Percentiles rank a stretch among this genome's conserved stretches.
phyloP scores from a whole-genome alignment of 257 asterid genomes.

The Echites panduratus region DNA sequence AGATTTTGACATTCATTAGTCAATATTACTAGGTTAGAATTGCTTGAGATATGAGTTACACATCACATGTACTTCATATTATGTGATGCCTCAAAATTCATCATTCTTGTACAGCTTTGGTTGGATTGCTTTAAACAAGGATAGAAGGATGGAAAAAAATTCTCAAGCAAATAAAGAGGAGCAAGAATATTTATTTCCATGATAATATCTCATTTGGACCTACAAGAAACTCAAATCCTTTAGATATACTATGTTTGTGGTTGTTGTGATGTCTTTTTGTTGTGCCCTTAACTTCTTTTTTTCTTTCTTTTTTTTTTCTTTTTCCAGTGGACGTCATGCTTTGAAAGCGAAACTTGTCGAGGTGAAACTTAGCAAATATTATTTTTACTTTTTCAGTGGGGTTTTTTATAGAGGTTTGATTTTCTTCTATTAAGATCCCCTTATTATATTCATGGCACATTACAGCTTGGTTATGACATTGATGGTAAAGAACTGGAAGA shows the following conservation, averaged over 20 bases:
- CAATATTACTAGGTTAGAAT: background rate
- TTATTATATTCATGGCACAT: conserved; percentile 17
- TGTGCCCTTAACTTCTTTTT: too few species aligned
- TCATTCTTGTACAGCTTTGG: background rate
- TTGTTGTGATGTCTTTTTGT: too few species aligned
- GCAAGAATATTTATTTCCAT: background rate
- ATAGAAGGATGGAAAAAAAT: background rate
- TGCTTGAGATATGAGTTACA: background rate
- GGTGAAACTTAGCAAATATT: conserved; percentile 37
- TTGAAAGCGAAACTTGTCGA: conserved; percentile 80
- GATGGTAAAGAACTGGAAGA: conserved; percentile 81
- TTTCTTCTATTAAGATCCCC: background rate
- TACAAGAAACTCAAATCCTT: background rate
- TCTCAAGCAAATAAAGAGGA: background rate
- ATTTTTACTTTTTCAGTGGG: background rate
- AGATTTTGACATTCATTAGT: background rate
- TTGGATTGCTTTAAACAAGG: background rate
- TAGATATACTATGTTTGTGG: background rate
- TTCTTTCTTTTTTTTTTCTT: too few species aligned
- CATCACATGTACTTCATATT: background rate
- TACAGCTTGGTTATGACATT: conserved; percentile 88
- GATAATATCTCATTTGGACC: background rate
- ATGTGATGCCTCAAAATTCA: background rate
- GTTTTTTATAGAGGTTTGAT: background rate
- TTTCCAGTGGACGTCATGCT: conserved; percentile 99